Evolutionary conservation across 495 filamentous ascomycete species (phyloP).

Genomic region (Neurospora hispaniola): DNA sequence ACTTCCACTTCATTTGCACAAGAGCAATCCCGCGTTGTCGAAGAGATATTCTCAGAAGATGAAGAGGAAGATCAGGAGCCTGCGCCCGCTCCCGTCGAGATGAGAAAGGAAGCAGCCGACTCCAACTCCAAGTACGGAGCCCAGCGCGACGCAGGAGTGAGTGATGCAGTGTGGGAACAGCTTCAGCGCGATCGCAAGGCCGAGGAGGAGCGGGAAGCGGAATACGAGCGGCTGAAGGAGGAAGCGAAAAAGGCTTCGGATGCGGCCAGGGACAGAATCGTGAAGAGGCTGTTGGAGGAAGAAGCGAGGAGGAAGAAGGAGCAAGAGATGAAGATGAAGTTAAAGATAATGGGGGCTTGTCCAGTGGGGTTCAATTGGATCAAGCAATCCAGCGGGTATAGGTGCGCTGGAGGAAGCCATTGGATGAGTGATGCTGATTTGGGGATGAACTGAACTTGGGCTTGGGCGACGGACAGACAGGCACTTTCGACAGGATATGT

Average conservation of each 20-base stretch:
- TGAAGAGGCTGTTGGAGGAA: constrained; percentile 18
- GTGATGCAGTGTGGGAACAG: constrained; percentile 50
- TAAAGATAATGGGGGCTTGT: constrained; percentile 42
- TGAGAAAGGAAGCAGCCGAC: no score
- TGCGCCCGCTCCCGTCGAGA: no score
- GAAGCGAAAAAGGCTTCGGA: constrained; percentile 12
- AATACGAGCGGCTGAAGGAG: constrained; percentile 16
- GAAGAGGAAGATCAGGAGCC: background rate
- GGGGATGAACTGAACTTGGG: background rate
- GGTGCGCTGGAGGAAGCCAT: no score
- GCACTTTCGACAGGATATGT: no score
- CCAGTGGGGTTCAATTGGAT: constrained; percentile 45
- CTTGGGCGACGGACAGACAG: no score
- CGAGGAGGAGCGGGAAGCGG: constrained; percentile 20
- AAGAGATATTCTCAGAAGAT: background rate
- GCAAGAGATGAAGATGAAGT: constrained; percentile 27
- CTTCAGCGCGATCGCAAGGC: constrained; percentile 39
- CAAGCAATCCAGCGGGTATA: background rate
- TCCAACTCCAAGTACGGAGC: background rate
- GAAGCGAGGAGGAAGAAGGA: constrained; percentile 29
- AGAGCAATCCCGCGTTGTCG: background rate
- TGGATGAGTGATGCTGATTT: no score
- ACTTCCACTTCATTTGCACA: background rate
- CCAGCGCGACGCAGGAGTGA: constrained; percentile 44
- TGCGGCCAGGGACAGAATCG: constrained; percentile 17